Evolutionary conservation across 371 early-diverging fungal genomes (phyloP), one percentile per base, ranked within the genome.

Genomic region (Mucor plumbeus): DNA sequence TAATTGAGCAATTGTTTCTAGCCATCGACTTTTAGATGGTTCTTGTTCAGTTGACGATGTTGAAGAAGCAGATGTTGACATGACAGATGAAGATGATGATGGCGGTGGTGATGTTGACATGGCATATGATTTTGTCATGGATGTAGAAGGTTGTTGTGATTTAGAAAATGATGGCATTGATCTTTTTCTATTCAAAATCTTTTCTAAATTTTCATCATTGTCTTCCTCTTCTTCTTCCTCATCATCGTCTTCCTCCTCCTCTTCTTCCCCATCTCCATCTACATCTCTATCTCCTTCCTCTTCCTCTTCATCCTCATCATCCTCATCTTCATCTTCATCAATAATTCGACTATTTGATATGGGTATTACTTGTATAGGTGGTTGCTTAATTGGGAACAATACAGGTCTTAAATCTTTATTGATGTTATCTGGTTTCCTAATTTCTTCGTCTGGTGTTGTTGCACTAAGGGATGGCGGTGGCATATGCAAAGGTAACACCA

Each of bases 391-490:
- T 63, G 68, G 62, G 57, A 47, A 67, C 13, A 67, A 39, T 4
- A 63, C 67, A 54, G 63, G 61, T 38, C 63, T 58, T 19, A 67
- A 40, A 39, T 62, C 62, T 34, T 58, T 48, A 7, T 41, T 59
- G 40, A n/a, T n/a, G 17, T 7, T 31, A 17, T 13, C 10, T 36
- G 40, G 34, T 47, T 7, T 43, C 11, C 43, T 56, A 40, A 34
- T 40, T 61, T 44, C 43, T 50, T 68, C 53, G 15, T 31, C 10
- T 44, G 50, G 7, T 3, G 61, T 33, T 38, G 63, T 47, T 39
- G 76, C 80, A 72, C 83, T 83, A 10, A 80, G 66, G 31, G 83
- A 80, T n/a, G 80, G 79, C 15, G 83, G 83, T 44, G 83, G 83
- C 74, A 77, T 79, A 77, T 83, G 83, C 40, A 83, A 58, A 48